These are phyloP conservation scores for Avena sativa DNA, from an alignment of 176 grass and related monocot genomes.

Conservation along the genomic window DNA sequence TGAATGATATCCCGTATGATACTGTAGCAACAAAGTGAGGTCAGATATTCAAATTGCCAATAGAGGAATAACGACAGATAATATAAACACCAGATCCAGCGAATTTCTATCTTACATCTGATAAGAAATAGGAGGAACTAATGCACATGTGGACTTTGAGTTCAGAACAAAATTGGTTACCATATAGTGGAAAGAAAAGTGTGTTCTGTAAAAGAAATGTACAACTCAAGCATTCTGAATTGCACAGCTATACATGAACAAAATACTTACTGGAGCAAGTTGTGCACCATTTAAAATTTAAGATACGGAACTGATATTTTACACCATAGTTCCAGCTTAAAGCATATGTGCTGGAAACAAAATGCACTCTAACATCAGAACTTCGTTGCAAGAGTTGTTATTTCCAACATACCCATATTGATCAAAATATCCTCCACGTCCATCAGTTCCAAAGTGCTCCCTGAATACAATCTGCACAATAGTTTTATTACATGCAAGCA, in stretches of 20 bases:
- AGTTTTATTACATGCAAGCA: conserved; percentile 25
- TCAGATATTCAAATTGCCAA: conserved; percentile 21
- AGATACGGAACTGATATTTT: conserved; percentile 1
- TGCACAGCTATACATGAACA: background rate
- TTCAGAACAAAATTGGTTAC: background rate
- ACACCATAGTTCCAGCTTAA: conserved; percentile 3
- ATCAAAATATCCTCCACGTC: conserved; percentile 94
- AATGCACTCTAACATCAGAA: conserved; percentile 12
- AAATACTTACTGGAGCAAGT: background rate
- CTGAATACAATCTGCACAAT: conserved; percentile 87
- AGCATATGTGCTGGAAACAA: conserved; percentile 14
- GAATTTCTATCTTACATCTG: background rate
- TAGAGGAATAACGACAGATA: conserved; percentile 5
- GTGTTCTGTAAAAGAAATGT: background rate
- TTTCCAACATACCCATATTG: conserved; percentile 83
- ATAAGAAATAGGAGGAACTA: background rate
- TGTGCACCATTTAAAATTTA: background rate
- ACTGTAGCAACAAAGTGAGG: conserved; percentile 55
- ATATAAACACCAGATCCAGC: conserved; percentile 14
- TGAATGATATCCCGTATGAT: conserved; percentile 99
- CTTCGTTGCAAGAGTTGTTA: background rate
- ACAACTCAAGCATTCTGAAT: background rate
- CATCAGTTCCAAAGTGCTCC: conserved; percentile 92
- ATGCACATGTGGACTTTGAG: background rate
- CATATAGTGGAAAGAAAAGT: background rate